Evolutionary conservation across 257 asterid species (phyloP).

Genomic region (Solanum stenotomum): DNA sequence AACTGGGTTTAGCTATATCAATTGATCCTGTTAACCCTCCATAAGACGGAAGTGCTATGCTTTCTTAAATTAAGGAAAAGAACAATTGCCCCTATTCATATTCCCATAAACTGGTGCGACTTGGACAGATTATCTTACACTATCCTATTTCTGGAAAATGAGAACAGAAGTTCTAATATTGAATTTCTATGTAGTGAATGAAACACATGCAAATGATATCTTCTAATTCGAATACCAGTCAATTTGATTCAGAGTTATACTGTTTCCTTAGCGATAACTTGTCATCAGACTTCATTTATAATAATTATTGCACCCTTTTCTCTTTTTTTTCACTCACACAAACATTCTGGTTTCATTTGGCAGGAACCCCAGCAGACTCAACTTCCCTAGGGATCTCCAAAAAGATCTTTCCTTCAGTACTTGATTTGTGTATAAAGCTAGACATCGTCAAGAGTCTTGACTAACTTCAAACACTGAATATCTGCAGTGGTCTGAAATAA

Average conservation of each 20-base stretch:
- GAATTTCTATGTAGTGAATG: background rate
- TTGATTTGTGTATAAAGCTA: background rate
- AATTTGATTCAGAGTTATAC: background rate
- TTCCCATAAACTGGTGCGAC: background rate
- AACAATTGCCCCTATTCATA: background rate
- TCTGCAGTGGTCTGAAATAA: background rate
- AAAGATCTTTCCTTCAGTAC: slow-evolving; percentile 27
- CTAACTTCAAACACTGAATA: background rate
- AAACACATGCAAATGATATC: background rate
- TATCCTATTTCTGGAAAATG: background rate
- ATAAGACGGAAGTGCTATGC: background rate
- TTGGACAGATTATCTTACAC: background rate
- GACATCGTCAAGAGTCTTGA: background rate
- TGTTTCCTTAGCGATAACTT: background rate
- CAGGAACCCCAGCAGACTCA: slow-evolving; percentile 86
- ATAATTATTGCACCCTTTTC: background rate
- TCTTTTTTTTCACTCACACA: background rate
- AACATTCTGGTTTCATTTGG: background rate
- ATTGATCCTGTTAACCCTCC: background rate
- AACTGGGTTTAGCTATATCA: background rate
- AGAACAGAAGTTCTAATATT: background rate
- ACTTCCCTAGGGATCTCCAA: slow-evolving; percentile 67
- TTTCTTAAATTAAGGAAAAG: background rate
- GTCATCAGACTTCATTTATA: background rate
- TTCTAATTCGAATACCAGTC: background rate